Conservation (phyloP, 805 yeast genomes). For the Candida lessepsii region DNA sequence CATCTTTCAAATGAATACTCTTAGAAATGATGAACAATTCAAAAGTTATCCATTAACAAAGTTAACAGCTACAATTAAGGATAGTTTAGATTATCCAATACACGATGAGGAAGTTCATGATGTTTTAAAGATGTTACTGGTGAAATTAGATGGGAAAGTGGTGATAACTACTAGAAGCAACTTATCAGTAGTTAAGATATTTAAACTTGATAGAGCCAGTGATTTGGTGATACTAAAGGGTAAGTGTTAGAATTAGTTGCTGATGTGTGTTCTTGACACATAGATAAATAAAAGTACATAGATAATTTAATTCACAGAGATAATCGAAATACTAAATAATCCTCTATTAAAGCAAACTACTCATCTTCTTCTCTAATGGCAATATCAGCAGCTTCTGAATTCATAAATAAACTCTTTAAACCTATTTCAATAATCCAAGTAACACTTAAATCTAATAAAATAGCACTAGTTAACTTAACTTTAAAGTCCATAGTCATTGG, state of each 20-base stretch:
- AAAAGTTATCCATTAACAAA: slow-evolving; percentile 25
- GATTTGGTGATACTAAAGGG: slow-evolving; percentile 25
- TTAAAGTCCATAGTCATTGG: slow-evolving; percentile 78
- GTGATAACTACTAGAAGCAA: slow-evolving; percentile 22
- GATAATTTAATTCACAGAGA: too few relatives aligned
- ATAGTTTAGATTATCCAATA: slow-evolving; percentile 32
- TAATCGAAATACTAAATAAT: too few relatives aligned
- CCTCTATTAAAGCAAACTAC: too few relatives aligned
- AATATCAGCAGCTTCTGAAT: slow-evolving; percentile 88
- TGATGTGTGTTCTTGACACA: too few relatives aligned
- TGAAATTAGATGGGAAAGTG: slow-evolving; percentile 18
- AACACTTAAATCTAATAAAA: slow-evolving; percentile 72
- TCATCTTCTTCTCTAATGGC: slow-evolving; percentile 45
- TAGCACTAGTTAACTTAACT: slow-evolving; percentile 66
- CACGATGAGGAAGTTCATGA: slow-evolving; percentile 30
- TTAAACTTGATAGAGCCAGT: slow-evolving; percentile 23
- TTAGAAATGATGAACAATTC: neutral
- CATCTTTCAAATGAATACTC: slow-evolving; percentile 26
- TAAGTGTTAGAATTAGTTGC: too few relatives aligned
- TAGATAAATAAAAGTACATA: too few relatives aligned
- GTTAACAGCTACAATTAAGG: slow-evolving; percentile 28
- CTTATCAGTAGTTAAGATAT: slow-evolving; percentile 26
- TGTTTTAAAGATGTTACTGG: slow-evolving; percentile 21
- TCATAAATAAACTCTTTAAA: slow-evolving; percentile 86
- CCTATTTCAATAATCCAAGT: slow-evolving; percentile 75